Base-by-base conservation (phyloP, 345 rosid genomes). In the Hibiscus syriacus region DNA sequence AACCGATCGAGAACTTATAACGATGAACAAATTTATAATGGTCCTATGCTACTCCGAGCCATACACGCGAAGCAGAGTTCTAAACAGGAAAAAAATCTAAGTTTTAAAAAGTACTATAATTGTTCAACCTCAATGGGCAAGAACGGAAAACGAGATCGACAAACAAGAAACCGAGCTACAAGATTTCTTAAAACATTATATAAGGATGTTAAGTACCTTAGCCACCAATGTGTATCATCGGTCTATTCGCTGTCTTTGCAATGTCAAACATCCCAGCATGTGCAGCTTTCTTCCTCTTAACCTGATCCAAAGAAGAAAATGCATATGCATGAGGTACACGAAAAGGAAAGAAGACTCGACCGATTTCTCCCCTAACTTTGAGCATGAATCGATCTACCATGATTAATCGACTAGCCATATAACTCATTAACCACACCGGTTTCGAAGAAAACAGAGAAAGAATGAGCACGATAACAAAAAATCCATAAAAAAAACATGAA, bases 261-360 rank as follows among this genome's bases (percentile, higher is more conserved):
- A 90, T 82, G 79, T 87, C 88, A 77, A 87, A 84, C 96, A 90
- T 90, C 68, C 96, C 96, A 19, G 91, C 92, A 68, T 90, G 96
- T 19, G 87, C 72, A 19, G 87, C 87, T 82, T 87, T 87, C 77
- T 90, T 86, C 80, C 82, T 83, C 80, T 87, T 90, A 64, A 87
- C 88, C 96, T 87, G 80, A 68, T 78, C 26, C 71, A 69, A 62
- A 74, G 41, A 52, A 22, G 45, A 52, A 16, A 1, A 59, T n/a
- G 10, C 34, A 58, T 11, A 46, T 22, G 58, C 4, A 63, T 32
- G 25, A 2, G 10, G 22, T 29, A 19, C 14, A 19, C 52, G 12
- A 30, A 53, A 69, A 64, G 61, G 29, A 52, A 62, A 2, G 25
- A 60, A 20, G 65, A 36, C 9, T 2, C 20, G 2, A 27, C 13